Conservation (phyloP, 2,329 filamentous ascomycete genomes). For the Annulohypoxylon truncatum region DNA sequence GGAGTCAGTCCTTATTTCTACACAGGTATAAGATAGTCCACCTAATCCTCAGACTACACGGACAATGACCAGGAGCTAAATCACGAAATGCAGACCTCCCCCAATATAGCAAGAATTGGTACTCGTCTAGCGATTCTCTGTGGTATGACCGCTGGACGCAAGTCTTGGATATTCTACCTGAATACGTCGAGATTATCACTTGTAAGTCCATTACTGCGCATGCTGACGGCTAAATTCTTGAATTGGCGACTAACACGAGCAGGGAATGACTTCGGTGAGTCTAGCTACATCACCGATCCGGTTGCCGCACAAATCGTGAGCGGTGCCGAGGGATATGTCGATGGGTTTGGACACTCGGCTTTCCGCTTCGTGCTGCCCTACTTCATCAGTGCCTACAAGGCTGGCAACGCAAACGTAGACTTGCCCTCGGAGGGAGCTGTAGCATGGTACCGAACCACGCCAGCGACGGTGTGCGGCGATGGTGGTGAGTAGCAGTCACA, state of each 20-base stretch:
- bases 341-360: constrained; percentile 60
- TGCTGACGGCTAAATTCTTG: neutral
- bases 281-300: constrained; percentile 65
- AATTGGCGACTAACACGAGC: constrained; percentile 18
- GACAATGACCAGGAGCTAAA: constrained; percentile 10
- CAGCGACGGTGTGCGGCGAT: constrained; percentile 49
- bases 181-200: constrained; percentile 66
- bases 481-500: constrained; percentile 50
- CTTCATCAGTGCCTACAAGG: constrained; percentile 63
- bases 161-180: constrained; percentile 60
- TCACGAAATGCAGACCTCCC: constrained; percentile 55
- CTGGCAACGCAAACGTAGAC: constrained; percentile 51
- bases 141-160: constrained; percentile 69
- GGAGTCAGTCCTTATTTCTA: constrained; percentile 56
- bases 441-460: constrained; percentile 48
- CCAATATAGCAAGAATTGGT: constrained; percentile 62
- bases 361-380: constrained; percentile 62
- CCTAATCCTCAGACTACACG: neutral
- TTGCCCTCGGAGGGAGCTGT: constrained; percentile 45
- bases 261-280: constrained; percentile 71
- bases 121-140: constrained; percentile 64
- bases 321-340: constrained; percentile 61
- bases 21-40: constrained; percentile 45
- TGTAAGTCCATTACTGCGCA: constrained; percentile 53
- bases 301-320: constrained; percentile 56